These are phyloP conservation scores for Penicillium herquei DNA, from an alignment of 495 filamentous ascomycete genomes.

Conservation along the genomic window DNA sequence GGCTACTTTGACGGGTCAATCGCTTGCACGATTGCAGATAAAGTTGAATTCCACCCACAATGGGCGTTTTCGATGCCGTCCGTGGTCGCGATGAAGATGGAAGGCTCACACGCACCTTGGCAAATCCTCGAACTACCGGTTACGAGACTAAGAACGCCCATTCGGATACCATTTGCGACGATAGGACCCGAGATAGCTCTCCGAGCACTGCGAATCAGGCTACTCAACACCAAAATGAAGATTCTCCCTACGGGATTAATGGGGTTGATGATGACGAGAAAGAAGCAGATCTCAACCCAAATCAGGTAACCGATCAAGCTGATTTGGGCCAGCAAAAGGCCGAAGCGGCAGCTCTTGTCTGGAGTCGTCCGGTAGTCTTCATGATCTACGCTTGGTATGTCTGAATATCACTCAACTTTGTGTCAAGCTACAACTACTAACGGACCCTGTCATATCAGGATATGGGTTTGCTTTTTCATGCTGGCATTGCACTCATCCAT, in stretches of 20 bases:
- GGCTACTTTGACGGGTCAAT: not conserved
- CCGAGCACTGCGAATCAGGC: no score
- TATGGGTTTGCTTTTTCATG: conserved; percentile 46
- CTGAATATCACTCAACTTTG: conserved; percentile 10
- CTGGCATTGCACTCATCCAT: conserved; percentile 40
- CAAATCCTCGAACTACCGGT: not conserved
- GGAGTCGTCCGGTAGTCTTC: conserved; percentile 32
- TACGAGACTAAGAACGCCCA: not conserved
- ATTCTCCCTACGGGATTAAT: conserved; percentile 1
- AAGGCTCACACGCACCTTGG: not conserved
- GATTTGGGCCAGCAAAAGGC: conserved; percentile 40
- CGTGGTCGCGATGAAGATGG: conserved; percentile 8
- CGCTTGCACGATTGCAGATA: not conserved
- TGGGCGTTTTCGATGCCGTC: conserved; percentile 11
- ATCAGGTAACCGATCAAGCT: conserved; percentile 26
- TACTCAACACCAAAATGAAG: no score
- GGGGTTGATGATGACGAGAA: conserved; percentile 27
- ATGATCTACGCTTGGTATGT: conserved; percentile 41
- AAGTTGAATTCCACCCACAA: not conserved
- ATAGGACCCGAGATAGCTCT: not conserved
- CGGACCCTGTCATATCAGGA: conserved; percentile 20
- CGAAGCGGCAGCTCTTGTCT: conserved; percentile 44
- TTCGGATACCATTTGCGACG: not conserved
- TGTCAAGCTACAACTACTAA: not conserved
- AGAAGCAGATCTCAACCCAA: conserved; percentile 19